Conservation (phyloP, 2,329 filamentous ascomycete genomes). For the Penicillium fuscoglaucum region DNA sequence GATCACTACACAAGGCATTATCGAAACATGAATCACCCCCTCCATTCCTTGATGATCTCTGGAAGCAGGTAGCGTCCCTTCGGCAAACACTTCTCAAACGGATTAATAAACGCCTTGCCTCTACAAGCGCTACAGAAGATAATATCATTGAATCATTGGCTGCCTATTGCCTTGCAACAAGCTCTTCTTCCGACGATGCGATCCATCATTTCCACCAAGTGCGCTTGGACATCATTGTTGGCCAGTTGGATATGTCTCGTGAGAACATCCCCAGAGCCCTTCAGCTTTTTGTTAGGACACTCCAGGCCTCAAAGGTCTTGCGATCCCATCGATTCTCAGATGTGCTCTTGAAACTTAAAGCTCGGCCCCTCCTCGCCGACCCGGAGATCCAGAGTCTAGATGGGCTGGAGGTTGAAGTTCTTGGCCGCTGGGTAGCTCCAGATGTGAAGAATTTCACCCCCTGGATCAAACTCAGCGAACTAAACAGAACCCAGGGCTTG, state of each 20-base stretch:
- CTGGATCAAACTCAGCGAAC: constrained; percentile 79
- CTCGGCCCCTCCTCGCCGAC: constrained; percentile 70
- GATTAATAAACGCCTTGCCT: constrained; percentile 58
- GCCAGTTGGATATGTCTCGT: constrained; percentile 57
- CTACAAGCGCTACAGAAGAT: constrained; percentile 44
- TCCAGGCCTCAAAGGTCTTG: constrained; percentile 74
- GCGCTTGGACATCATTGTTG: constrained; percentile 66
- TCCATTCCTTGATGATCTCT: constrained; percentile 61
- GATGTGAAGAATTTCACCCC: constrained; percentile 84
- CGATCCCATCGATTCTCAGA: constrained; percentile 72
- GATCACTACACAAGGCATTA: constrained; percentile 73
- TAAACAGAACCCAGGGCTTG: constrained; percentile 61
- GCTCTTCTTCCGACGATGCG: constrained; percentile 75
- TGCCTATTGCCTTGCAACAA: constrained; percentile 79
- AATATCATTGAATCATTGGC: constrained; percentile 70
- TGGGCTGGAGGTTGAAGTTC: constrained; percentile 73
- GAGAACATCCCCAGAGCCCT: constrained; percentile 64
- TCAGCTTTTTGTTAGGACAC: constrained; percentile 71
- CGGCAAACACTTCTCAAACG: constrained; percentile 65
- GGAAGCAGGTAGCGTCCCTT: constrained; percentile 63
- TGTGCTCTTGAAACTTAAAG: constrained; percentile 67
- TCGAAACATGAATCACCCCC: constrained; percentile 52
- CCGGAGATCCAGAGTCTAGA: constrained; percentile 64
- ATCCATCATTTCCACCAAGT: constrained; percentile 75
- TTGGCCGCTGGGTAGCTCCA: constrained; percentile 76